phyloP scores from a whole-genome alignment of 192 early-diverging fungal genomes.

The Backusella luteola region DNA sequence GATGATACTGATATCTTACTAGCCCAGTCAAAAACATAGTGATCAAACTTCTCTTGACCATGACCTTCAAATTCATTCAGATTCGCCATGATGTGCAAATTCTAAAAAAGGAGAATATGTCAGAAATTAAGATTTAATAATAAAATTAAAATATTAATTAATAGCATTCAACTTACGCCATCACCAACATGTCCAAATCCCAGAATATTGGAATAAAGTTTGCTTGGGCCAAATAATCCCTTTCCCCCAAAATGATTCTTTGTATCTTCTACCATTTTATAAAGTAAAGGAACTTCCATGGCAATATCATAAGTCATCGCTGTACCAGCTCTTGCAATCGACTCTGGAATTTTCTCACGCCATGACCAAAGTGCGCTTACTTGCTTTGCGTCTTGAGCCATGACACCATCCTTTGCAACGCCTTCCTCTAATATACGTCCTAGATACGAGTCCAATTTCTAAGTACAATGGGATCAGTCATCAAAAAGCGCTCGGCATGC shows the following conservation, averaged over 20 bases:
- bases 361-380: constrained; percentile 78
- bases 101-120: constrained; percentile 38
- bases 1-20: constrained; percentile 34
- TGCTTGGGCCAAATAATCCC: constrained; percentile 54
- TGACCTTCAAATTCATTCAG: constrained; percentile 60
- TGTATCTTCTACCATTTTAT: constrained; percentile 78
- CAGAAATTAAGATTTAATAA: neutral
- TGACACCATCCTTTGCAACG: constrained; percentile 80
- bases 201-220: constrained; percentile 62
- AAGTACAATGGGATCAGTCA: neutral
- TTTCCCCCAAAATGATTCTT: constrained; percentile 53
- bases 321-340: constrained; percentile 77
- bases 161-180: constrained; percentile 47
- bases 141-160: neutral
- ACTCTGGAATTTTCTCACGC: constrained; percentile 92
- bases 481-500: neutral
- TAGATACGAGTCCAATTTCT: constrained; percentile 74
- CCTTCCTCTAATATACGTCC: constrained; percentile 72
- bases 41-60: constrained; percentile 75
- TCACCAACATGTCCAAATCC: constrained; percentile 98
- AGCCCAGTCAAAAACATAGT: constrained; percentile 88
- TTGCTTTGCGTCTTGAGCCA: constrained; percentile 80
- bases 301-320: constrained; percentile 95
- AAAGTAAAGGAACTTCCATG: constrained; percentile 83
- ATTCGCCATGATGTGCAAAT: constrained; percentile 91